Percentiles rank a stretch among this genome's conserved stretches.
phyloP scores from a whole-genome alignment of 345 rosid genomes.

The Gossypium mustelinum region DNA sequence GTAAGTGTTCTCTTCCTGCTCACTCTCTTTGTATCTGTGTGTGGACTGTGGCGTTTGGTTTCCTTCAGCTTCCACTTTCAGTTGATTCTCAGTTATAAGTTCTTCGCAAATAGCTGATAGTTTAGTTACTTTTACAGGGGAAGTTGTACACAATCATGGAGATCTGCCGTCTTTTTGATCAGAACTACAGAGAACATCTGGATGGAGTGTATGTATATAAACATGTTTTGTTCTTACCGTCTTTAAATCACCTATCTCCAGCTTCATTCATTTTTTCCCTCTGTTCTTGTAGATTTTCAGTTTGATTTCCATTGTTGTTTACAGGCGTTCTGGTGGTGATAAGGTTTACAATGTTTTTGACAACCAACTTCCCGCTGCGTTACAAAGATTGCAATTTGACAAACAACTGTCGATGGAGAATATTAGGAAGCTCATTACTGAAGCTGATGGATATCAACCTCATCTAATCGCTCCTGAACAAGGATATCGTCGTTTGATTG shows the following conservation, averaged over 20 bases:
- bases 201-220: slow-evolving; percentile 78
- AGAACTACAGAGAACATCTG: slow-evolving; percentile 89
- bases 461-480: slow-evolving; percentile 99
- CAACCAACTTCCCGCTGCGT: slow-evolving; percentile 98
- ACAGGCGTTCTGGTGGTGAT: slow-evolving; percentile 97
- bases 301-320: slow-evolving; percentile 3
- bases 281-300: background rate
- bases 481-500: slow-evolving; percentile 98
- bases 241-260: slow-evolving; percentile 1
- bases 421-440: slow-evolving; percentile 90
- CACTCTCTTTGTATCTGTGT: background rate
- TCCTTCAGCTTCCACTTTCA: slow-evolving; percentile 14
- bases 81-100: slow-evolving; percentile 8
- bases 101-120: slow-evolving; percentile 17
- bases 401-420: slow-evolving; percentile 98
- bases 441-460: slow-evolving; percentile 99
- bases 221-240: background rate
- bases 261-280: background rate
- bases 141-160: slow-evolving; percentile 94
- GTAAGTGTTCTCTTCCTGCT: slow-evolving; percentile 39
- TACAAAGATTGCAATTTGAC: slow-evolving; percentile 96
- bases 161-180: slow-evolving; percentile 94
- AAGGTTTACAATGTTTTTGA: slow-evolving; percentile 91
- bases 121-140: slow-evolving; percentile 53
- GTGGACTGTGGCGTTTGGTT: background rate